Evolutionary conservation across 192 early-diverging fungal genomes (phyloP).

Genomic region (Lunasporangiospora selenospora): DNA sequence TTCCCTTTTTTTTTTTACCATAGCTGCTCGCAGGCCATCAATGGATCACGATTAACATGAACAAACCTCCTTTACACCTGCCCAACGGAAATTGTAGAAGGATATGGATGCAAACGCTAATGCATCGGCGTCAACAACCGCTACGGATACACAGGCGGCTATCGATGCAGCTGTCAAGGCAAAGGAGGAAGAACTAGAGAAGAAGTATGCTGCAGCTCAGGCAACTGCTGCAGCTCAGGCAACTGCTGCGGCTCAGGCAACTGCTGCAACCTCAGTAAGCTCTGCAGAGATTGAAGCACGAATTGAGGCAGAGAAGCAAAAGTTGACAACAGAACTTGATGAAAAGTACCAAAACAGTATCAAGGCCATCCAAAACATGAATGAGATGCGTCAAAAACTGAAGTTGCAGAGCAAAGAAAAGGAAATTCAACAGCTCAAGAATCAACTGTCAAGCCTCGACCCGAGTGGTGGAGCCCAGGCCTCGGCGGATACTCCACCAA

Average conservation of each 20-base stretch:
- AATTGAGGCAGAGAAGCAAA: conserved; percentile 48
- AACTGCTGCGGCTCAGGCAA: neutral
- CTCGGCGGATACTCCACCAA: too few species aligned
- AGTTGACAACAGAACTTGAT: conserved; percentile 48
- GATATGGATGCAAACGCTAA: conserved; percentile 25
- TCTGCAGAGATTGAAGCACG: conserved; percentile 23
- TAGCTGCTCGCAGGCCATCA: too few species aligned
- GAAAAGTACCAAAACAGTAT: conserved; percentile 48
- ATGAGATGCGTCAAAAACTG: conserved; percentile 55
- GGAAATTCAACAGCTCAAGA: conserved; percentile 51
- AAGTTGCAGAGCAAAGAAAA: conserved; percentile 54
- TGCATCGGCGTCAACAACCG: neutral
- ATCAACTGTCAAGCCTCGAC: conserved; percentile 37
- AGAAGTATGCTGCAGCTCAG: conserved; percentile 49
- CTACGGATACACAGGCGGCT: conserved; percentile 14
- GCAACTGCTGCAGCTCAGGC: conserved; percentile 21
- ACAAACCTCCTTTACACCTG: too few species aligned
- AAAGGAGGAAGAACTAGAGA: conserved; percentile 29
- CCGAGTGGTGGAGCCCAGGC: conserved; percentile 6
- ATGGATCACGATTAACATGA: too few species aligned
- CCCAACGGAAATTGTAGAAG: conserved; percentile 8
- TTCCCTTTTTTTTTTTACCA: neutral
- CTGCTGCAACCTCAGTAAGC: neutral
- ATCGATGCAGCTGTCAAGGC: conserved; percentile 21
- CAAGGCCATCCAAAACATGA: conserved; percentile 40